A percentile compares a stretch with the other conserved stretches of the same genome.
Conservation (phyloP, 305 asterid genomes). For the Rubia tinctorum region DNA sequence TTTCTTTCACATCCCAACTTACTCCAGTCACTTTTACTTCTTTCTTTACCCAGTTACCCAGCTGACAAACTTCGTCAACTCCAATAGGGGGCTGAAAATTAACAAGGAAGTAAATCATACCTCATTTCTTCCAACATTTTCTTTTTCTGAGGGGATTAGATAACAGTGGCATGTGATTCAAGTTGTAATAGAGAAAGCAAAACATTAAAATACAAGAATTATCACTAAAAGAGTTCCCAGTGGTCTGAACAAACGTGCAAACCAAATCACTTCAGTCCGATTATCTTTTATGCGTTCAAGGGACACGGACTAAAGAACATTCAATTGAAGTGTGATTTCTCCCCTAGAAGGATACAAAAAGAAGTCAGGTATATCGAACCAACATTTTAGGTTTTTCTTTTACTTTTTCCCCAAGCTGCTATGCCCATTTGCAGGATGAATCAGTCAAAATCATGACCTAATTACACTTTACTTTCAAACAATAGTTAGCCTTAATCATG, state of each 20-base stretch:
- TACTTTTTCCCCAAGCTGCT: background rate
- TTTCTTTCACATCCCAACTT: constrained; percentile 87
- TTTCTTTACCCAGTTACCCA: constrained; percentile 66
- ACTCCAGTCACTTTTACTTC: constrained; percentile 64
- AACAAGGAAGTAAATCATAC: constrained; percentile 11
- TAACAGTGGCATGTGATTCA: background rate
- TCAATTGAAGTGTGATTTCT: background rate
- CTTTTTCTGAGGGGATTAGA: background rate
- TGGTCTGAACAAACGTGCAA: background rate
- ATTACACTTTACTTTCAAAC: background rate
- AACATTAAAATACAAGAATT: background rate
- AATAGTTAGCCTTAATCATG: background rate
- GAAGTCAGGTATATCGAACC: background rate
- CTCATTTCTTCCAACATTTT: background rate
- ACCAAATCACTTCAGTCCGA: background rate
- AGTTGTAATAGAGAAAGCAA: background rate
- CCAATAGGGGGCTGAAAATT: constrained; percentile 72
- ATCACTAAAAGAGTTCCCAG: background rate
- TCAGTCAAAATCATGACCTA: background rate
- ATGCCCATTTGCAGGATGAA: background rate
- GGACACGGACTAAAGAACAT: background rate
- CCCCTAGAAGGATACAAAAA: background rate
- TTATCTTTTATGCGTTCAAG: background rate
- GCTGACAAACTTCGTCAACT: constrained; percentile 51
- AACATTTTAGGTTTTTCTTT: background rate